Conservation (phyloP, 2,329 filamentous ascomycete species). For the Aspergillus puulaauensis region DNA sequence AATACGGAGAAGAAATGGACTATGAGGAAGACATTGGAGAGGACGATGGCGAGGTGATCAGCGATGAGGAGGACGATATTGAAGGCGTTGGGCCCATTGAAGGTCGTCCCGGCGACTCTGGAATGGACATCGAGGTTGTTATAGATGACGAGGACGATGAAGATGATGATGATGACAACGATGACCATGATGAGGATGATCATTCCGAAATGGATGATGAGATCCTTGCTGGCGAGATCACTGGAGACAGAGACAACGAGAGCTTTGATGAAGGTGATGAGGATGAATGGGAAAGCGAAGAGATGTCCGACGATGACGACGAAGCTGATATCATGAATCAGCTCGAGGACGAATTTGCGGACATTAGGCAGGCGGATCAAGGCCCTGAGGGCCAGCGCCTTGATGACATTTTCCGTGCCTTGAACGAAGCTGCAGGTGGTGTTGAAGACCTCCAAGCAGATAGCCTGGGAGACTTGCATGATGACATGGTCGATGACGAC, state of each 20-base stretch:
- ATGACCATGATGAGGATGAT: constrained; percentile 58
- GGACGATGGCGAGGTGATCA: constrained; percentile 83
- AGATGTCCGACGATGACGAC: constrained; percentile 47
- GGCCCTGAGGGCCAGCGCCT: constrained; percentile 43
- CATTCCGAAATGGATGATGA: constrained; percentile 62
- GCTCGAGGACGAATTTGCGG: constrained; percentile 42
- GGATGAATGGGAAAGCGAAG: constrained; percentile 52
- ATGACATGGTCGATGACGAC: constrained; percentile 54
- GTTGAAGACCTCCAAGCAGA: constrained; percentile 45
- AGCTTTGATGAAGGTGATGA: constrained; percentile 49
- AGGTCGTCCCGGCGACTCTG: constrained; percentile 61
- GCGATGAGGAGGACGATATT: constrained; percentile 81
- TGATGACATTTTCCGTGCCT: constrained; percentile 47
- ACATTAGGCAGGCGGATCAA: constrained; percentile 41
- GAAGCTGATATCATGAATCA: constrained; percentile 47
- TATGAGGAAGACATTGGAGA: constrained; percentile 80
- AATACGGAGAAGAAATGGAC: constrained; percentile 86
- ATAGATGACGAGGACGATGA: constrained; percentile 73
- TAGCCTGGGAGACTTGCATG: constrained; percentile 48
- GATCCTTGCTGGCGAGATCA: constrained; percentile 55
- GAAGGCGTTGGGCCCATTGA: constrained; percentile 74
- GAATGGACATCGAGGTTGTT: constrained; percentile 79
- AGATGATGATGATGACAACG: constrained; percentile 62
- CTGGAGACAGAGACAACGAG: constrained; percentile 55
- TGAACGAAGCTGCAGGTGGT: constrained; percentile 43